Evolutionary conservation across 2,329 filamentous ascomycete species (phyloP).

Genomic region (Epichloe typhina): DNA sequence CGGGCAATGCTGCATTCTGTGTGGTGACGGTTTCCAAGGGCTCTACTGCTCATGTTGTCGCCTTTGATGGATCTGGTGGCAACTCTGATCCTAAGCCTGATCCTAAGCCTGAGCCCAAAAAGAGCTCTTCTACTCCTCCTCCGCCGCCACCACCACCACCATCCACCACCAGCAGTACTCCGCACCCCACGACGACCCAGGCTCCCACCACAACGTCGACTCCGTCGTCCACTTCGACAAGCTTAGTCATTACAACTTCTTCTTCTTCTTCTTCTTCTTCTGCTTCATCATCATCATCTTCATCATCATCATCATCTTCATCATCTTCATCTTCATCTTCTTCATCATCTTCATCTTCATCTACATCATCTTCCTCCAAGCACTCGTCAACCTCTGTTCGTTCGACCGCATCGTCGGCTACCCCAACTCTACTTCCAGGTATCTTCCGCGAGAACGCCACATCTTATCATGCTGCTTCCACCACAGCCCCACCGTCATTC

Average conservation of each 20-base stretch:
- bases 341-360: rapidly evolving
- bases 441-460: slow-evolving; percentile 42
- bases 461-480: slow-evolving; percentile 10
- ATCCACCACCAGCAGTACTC: neutral
- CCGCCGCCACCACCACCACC: neutral
- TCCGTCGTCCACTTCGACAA: neutral
- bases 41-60: slow-evolving; percentile 51
- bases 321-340: neutral
- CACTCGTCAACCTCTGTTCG: slow-evolving; percentile 4
- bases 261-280: slow-evolving; percentile 2
- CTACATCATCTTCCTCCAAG: slow-evolving; percentile 5
- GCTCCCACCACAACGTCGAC: slow-evolving; percentile 4
- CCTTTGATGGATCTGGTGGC: slow-evolving; percentile 36
- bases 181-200: neutral
- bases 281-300: too few relatives aligned
- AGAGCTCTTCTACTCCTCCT: slow-evolving; percentile 2
- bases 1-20: slow-evolving; percentile 58
- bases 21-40: slow-evolving; percentile 63
- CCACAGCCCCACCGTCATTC: neutral
- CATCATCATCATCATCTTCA: slow-evolving; percentile 5
- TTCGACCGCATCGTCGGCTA: slow-evolving; percentile 7
- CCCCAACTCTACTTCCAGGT: slow-evolving; percentile 24
- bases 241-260: slow-evolving; percentile 1
- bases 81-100: slow-evolving; percentile 4
- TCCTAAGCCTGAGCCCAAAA: slow-evolving; percentile 8